Percentiles rank a stretch among this genome's conserved stretches.
These are phyloP conservation scores for Nigrospora oryzae DNA, from an alignment of 2,329 filamentous ascomycete species.

Conservation along the genomic window DNA sequence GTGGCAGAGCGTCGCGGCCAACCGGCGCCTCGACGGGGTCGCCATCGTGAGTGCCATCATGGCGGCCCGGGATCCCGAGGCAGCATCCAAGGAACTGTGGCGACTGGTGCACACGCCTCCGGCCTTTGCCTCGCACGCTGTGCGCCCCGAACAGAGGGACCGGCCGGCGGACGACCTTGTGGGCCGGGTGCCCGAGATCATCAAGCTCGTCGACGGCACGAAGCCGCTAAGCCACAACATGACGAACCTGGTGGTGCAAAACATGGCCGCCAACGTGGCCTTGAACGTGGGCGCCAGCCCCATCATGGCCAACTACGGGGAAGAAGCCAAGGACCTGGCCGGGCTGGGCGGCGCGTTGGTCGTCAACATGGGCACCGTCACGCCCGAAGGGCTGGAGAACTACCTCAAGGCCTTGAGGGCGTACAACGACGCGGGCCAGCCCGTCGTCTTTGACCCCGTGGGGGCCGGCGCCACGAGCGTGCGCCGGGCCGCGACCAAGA, in stretches of 20 bases:
- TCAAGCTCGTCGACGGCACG: conserved; percentile 51
- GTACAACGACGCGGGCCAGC: conserved; percentile 70
- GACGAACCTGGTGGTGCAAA: conserved; percentile 94
- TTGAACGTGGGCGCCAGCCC: conserved; percentile 72
- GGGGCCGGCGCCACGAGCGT: conserved; percentile 79
- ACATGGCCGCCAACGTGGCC: conserved; percentile 87
- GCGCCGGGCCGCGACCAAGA: conserved; percentile 61
- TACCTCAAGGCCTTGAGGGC: conserved; percentile 67
- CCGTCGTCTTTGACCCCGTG: conserved; percentile 82
- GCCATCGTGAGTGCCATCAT: conserved; percentile 89
- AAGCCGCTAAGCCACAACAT: conserved; percentile 88
- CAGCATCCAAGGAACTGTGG: conserved; percentile 51
- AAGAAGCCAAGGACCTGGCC: conserved; percentile 75
- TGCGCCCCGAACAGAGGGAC: conserved; percentile 5
- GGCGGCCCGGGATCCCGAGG: conserved; percentile 57
- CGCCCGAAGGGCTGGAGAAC: conserved; percentile 62
- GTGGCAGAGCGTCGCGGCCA: conserved; percentile 50
- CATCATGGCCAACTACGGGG: conserved; percentile 86
- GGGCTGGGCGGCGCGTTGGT: conserved; percentile 70
- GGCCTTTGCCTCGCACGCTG: conserved; percentile 12
- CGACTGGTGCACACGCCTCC: conserved; percentile 40
- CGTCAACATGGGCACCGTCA: conserved; percentile 92
- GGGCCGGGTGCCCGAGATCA: conserved; percentile 28
- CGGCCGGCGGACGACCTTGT: conserved; percentile 15
- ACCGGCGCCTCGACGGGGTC: conserved; percentile 66